Evolutionary conservation across 306 rosid species (phyloP).

Genomic region (Casuarina cunninghamiana): DNA sequence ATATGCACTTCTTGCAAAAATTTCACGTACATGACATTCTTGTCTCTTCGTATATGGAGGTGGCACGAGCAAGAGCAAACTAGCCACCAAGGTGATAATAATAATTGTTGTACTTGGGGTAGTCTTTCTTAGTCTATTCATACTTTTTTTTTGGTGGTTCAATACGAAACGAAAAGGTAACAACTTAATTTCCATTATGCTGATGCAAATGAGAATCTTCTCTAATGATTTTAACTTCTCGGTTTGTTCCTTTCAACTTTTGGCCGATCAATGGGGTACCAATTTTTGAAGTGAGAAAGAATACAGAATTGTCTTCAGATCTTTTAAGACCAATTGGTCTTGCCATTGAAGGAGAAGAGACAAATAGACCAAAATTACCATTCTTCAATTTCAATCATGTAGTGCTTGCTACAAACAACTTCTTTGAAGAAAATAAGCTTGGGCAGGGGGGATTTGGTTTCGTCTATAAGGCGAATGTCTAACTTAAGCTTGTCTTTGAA

Average conservation of each 20-base stretch:
- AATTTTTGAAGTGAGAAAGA: constrained; percentile 33
- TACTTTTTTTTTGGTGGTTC: constrained; percentile 49
- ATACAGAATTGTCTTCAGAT: constrained; percentile 58
- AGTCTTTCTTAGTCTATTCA: constrained; percentile 35
- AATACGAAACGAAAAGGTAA: constrained; percentile 48
- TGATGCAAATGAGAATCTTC: background rate
- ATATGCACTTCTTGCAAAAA: background rate
- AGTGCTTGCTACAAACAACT: constrained; percentile 62
- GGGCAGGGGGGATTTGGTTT: constrained; percentile 92
- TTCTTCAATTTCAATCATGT: constrained; percentile 56
- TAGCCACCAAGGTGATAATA: constrained; percentile 34
- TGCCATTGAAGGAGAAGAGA: constrained; percentile 48
- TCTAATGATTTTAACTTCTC: constrained; percentile 12
- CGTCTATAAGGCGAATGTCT: constrained; percentile 59
- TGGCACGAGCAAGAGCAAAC: constrained; percentile 22
- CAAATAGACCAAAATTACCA: constrained; percentile 60
- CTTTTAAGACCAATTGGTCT: constrained; percentile 58
- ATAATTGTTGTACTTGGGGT: constrained; percentile 41
- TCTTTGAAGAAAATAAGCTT: constrained; percentile 75
- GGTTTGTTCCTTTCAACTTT: constrained; percentile 19
- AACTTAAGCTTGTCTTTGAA: constrained; percentile 12
- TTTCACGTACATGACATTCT: constrained; percentile 7
- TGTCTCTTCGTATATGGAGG: constrained; percentile 36
- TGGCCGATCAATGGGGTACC: constrained; percentile 39
- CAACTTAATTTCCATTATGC: background rate